phyloP scores from a whole-genome alignment of 208 protist species.

The Crithidia thermophila region DNA sequence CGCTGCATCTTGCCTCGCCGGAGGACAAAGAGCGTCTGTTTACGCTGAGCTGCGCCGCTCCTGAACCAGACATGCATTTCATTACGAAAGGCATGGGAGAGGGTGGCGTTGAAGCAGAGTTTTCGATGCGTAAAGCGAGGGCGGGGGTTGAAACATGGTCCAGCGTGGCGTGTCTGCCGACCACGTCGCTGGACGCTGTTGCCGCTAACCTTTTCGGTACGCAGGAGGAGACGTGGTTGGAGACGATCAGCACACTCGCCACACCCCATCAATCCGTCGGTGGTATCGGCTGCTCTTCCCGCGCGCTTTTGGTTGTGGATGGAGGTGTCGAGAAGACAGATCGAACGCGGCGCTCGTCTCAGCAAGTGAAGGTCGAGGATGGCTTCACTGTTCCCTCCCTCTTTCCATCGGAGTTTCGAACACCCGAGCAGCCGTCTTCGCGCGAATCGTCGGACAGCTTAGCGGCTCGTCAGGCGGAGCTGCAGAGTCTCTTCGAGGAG shows the following conservation, averaged over 20 bases:
- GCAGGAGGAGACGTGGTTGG: slow-evolving; percentile 3
- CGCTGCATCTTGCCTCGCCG: background rate
- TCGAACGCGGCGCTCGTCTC: background rate
- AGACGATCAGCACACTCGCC: slow-evolving; percentile 9
- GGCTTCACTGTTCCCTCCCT: too few relatives aligned
- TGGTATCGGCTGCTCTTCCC: background rate
- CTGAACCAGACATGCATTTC: background rate
- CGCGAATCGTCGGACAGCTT: background rate
- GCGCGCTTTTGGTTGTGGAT: too few relatives aligned
- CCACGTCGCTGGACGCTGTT: slow-evolving; percentile 23
- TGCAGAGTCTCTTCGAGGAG: slow-evolving; percentile 13
- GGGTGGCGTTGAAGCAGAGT: too few relatives aligned
- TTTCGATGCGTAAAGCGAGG: too few relatives aligned
- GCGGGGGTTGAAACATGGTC: too few relatives aligned
- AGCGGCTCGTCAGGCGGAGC: slow-evolving; percentile 1
- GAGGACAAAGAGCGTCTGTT: background rate
- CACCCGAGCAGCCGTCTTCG: too few relatives aligned
- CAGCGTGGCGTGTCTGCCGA: background rate
- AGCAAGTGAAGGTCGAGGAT: background rate
- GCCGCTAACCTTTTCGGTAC: slow-evolving; percentile 20
- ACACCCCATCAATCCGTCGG: slow-evolving; percentile 2
- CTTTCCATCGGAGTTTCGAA: too few relatives aligned
- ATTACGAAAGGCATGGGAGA: too few relatives aligned
- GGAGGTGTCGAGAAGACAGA: too few relatives aligned
- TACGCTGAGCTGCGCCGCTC: background rate